Conservation (phyloP, 2,329 filamentous ascomycete species). For the Fusarium austroafricanum region DNA sequence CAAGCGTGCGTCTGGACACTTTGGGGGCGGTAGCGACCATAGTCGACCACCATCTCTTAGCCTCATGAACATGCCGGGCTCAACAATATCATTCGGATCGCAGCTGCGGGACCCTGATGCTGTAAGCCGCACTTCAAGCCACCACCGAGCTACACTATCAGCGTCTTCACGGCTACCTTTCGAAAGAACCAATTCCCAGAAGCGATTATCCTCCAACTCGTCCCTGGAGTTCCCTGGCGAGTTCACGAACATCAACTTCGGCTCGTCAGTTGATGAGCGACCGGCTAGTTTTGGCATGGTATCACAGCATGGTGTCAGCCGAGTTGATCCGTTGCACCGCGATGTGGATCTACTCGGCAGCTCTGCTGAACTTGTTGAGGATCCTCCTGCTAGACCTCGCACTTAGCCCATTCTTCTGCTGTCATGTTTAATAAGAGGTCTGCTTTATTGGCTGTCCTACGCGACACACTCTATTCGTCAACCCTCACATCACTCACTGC, state of each 20-base stretch:
- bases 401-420: conserved; percentile 28
- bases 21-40: conserved; percentile 38
- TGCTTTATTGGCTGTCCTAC: not conserved
- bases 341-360: conserved; percentile 62
- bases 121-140: conserved; percentile 39
- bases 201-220: conserved; percentile 62
- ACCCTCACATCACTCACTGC: not conserved
- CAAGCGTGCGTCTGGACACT: conserved; percentile 64
- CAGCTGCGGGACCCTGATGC: conserved; percentile 36
- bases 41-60: conserved; percentile 53
- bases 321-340: conserved; percentile 61
- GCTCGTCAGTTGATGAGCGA: conserved; percentile 56
- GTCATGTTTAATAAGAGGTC: not conserved
- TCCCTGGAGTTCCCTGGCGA: conserved; percentile 62
- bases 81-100: conserved; percentile 40
- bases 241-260: conserved; percentile 56
- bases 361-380: conserved; percentile 68
- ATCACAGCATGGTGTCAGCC: conserved; percentile 67
- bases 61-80: conserved; percentile 43
- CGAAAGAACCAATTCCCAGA: conserved; percentile 65
- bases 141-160: conserved; percentile 41
- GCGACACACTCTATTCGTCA: not conserved
- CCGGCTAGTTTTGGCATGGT: conserved; percentile 68
- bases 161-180: conserved; percentile 61
- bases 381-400: conserved; percentile 41